phyloP scores from a whole-genome alignment of 2,329 filamentous ascomycete genomes.

The Aureobasidium melanogenum region DNA sequence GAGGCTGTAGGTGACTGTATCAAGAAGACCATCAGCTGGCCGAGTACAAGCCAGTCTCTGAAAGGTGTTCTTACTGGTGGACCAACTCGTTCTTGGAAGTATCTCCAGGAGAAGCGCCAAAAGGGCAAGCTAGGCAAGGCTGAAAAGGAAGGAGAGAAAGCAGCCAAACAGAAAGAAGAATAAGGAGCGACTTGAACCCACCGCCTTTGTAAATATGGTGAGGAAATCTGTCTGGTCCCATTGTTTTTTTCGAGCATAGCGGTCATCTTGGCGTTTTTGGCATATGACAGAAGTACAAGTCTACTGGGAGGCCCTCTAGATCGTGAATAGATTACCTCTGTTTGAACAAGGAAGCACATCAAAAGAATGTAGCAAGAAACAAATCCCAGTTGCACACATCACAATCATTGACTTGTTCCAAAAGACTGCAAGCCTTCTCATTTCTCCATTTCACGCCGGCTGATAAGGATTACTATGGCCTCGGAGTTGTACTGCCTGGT shows the following conservation, averaged over 20 bases:
- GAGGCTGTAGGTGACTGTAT: slow-evolving; percentile 67
- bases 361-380: too few relatives aligned
- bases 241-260: neutral
- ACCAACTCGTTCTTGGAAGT: slow-evolving; percentile 58
- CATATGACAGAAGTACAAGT: neutral
- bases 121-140: slow-evolving; percentile 27
- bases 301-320: neutral
- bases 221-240: neutral
- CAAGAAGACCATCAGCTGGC: slow-evolving; percentile 83
- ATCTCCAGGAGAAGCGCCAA: slow-evolving; percentile 66
- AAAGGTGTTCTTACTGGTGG: slow-evolving; percentile 81
- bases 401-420: neutral
- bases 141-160: slow-evolving; percentile 12
- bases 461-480: neutral
- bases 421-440: too few relatives aligned
- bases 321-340: neutral
- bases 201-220: neutral
- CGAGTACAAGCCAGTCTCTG: slow-evolving; percentile 75
- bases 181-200: neutral
- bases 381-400: neutral
- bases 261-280: neutral
- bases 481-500: neutral
- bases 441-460: neutral
- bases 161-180: slow-evolving; percentile 1
- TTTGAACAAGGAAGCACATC: neutral